phyloP scores from a whole-genome alignment of 2,329 filamentous ascomycete genomes.

The Lecanicillium sp. region DNA sequence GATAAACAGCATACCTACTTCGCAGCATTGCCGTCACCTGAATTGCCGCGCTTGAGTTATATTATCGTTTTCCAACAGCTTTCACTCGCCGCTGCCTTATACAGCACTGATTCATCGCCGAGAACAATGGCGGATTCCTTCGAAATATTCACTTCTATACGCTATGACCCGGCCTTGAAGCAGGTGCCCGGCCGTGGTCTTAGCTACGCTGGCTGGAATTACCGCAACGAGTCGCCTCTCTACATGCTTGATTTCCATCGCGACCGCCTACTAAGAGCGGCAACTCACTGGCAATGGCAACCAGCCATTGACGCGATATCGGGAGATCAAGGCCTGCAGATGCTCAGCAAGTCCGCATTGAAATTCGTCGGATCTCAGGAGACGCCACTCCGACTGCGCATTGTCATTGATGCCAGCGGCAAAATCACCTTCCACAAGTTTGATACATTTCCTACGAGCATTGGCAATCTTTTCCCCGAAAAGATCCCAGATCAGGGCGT shows the following conservation, averaged over 20 bases:
- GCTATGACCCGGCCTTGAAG: constrained; percentile 56
- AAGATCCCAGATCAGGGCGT: constrained; percentile 38
- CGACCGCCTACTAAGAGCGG: constrained; percentile 64
- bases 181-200: constrained; percentile 29
- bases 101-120: too few relatives aligned
- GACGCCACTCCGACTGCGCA: constrained; percentile 40
- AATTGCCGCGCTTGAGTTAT: too few relatives aligned
- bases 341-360: constrained; percentile 24
- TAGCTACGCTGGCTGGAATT: constrained; percentile 43
- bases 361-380: constrained; percentile 26
- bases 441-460: constrained; percentile 27
- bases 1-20: too few relatives aligned
- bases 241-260: constrained; percentile 76
- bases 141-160: constrained; percentile 60
- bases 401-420: constrained; percentile 45
- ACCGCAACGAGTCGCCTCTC: constrained; percentile 47
- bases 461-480: constrained; percentile 49
- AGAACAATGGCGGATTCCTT: constrained; percentile 37
- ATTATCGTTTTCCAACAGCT: too few relatives aligned
- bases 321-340: constrained; percentile 35
- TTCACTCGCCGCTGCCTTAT: too few relatives aligned
- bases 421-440: constrained; percentile 32
- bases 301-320: constrained; percentile 33
- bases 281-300: constrained; percentile 47
- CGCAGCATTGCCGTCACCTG: too few relatives aligned